Percentiles rank a stretch among this genome's conserved stretches.
Conservation (phyloP, 2,329 filamentous ascomycete genomes). For the Fusarium burgessii region DNA sequence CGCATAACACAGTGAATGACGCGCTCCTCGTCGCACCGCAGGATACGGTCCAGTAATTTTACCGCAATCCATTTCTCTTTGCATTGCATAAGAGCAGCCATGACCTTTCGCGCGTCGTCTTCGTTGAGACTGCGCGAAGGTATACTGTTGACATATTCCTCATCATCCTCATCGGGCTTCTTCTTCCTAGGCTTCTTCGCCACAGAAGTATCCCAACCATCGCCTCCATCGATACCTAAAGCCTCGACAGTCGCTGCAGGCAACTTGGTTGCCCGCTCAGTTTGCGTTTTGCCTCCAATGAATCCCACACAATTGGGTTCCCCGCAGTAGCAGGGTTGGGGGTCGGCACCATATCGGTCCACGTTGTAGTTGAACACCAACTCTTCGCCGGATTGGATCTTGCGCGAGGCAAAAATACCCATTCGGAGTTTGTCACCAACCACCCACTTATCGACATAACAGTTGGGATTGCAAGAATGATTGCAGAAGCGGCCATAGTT, state of each 20-base stretch:
- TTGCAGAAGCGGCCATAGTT: constrained; percentile 98
- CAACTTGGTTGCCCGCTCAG: constrained; percentile 92
- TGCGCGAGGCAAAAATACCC: constrained; percentile 94
- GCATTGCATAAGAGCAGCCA: constrained; percentile 96
- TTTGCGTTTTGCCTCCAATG: constrained; percentile 98
- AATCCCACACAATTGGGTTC: constrained; percentile 96
- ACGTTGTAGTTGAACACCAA: constrained; percentile 99
- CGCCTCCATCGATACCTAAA: constrained; percentile 91
- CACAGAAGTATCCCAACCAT: constrained; percentile 91
- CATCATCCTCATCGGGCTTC: constrained; percentile 90
- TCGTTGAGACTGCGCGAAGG: constrained; percentile 84
- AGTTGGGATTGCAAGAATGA: constrained; percentile 98
- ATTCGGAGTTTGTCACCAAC: constrained; percentile 97
- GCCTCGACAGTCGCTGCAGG: constrained; percentile 92
- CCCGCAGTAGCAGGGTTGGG: constrained; percentile 95
- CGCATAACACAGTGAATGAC: constrained; percentile 90
- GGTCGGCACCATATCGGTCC: constrained; percentile 95
- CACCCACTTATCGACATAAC: constrained; percentile 99
- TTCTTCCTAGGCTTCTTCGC: constrained; percentile 93
- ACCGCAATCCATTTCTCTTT: constrained; percentile 99
- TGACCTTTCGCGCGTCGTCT: constrained; percentile 89
- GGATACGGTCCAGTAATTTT: constrained; percentile 90
- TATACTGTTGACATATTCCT: constrained; percentile 93
- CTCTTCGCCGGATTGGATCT: constrained; percentile 89
- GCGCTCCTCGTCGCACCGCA: constrained; percentile 85